Conservation (phyloP, 1,284 basidiomycete genomes). For the Cutaneotrichosporon dermatis region DNA sequence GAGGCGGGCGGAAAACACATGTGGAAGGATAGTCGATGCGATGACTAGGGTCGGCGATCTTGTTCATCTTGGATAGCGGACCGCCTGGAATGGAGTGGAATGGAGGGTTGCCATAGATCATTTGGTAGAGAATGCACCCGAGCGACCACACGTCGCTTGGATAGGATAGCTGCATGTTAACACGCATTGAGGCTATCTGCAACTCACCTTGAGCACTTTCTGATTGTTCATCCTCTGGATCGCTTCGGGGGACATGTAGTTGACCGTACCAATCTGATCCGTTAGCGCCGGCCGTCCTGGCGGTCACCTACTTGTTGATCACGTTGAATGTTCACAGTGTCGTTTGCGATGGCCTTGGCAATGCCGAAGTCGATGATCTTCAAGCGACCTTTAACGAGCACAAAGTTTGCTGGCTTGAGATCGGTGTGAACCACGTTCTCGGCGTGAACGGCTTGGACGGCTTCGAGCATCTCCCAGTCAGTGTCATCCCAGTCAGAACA, state of each 20-base stretch:
- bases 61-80: slow-evolving; percentile 53
- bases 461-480: slow-evolving; percentile 75
- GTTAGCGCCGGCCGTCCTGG: background rate
- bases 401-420: slow-evolving; percentile 93
- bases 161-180: slow-evolving; percentile 33
- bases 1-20: background rate
- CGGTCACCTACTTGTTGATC: slow-evolving; percentile 69
- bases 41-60: slow-evolving; percentile 53
- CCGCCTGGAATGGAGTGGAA: slow-evolving; percentile 85
- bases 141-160: slow-evolving; percentile 97
- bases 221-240: slow-evolving; percentile 59
- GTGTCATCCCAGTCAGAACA: background rate
- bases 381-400: slow-evolving; percentile 83
- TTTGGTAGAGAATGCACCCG: slow-evolving; percentile 93
- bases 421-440: slow-evolving; percentile 97
- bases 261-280: slow-evolving; percentile 77
- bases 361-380: slow-evolving; percentile 97
- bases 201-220: slow-evolving; percentile 46
- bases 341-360: slow-evolving; percentile 92
- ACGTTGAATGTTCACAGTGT: slow-evolving; percentile 92
- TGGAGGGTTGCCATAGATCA: slow-evolving; percentile 87
- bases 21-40: slow-evolving; percentile 50
- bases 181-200: background rate
- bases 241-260: slow-evolving; percentile 94
- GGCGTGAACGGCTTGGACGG: slow-evolving; percentile 89